Evolutionary conservation across 1,284 basidiomycete genomes (phyloP), one percentile per base, ranked within the genome.

Genomic region (Ceratobasidium sp.): DNA sequence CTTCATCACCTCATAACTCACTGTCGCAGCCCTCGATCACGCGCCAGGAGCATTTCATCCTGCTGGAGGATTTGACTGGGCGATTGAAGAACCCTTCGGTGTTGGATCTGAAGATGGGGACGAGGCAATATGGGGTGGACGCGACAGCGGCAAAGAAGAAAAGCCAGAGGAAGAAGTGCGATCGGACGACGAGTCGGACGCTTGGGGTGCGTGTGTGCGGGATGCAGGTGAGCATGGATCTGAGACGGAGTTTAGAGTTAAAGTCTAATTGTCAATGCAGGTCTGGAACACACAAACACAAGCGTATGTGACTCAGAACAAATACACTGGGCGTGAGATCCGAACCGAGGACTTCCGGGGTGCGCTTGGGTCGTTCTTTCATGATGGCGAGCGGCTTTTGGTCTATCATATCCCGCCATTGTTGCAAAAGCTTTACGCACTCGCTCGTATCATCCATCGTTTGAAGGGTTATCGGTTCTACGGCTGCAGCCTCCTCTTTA

Each of bases 31-130:
- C 82, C 0, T 80, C 83, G 0, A 86, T 92, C 59, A 90, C 93
- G 17, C 90, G 97, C 19, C 96, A 98, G 83, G 96, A 98, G 82
- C 93, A 99, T 81, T 99, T 99, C 83, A 96, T 99, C 79, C 88
- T 99, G 77, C 97, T 99, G 95, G 97, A 99, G 83, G 98, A 99
- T 81, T 85, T 99, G 56, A 99, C 97, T 0, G 98, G 98, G 24
- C 87, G 93, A n/a, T 84, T 99, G 79, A 97, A 94, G 82, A 90
- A 90, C 67, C 95, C 98, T 2, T 99, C 97, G 81, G 98, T 99
- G 53, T 89, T 99, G 78, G 97, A 99, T 83, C 86, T 99, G 79
- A 99, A 99, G 87, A 99, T 99, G 97, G 97, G 97, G 15, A 99
- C 97, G 44, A 88, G 97, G 53, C 97, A 99, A 84, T 99, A 99